Conservation (phyloP, 352 stramenopile species). For the Phytophthora crassamura region DNA sequence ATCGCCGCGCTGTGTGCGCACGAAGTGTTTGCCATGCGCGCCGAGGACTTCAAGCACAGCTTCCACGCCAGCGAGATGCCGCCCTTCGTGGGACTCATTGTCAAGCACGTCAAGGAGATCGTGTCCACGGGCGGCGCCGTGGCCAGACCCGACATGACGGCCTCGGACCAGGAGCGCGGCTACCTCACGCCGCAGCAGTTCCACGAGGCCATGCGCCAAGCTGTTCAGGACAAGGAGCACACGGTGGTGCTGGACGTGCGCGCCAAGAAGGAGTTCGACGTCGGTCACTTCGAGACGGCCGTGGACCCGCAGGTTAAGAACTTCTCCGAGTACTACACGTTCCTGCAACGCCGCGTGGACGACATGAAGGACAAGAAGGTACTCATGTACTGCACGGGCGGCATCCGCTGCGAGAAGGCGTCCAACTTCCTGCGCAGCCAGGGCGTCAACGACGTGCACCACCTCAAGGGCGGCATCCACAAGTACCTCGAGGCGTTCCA, state of each 20-base stretch:
- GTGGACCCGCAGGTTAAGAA: conserved; percentile 76
- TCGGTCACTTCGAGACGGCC: conserved; percentile 76
- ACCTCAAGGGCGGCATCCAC: conserved; percentile 79
- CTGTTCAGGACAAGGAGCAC: conserved; percentile 48
- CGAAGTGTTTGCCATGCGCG: conserved; percentile 56
- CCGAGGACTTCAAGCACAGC: conserved; percentile 83
- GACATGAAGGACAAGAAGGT: conserved; percentile 78
- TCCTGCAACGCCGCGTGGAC: conserved; percentile 63
- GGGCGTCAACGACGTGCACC: conserved; percentile 60
- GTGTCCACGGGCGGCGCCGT: conserved; percentile 67
- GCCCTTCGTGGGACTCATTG: conserved; percentile 67
- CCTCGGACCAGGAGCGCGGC: conserved; percentile 60
- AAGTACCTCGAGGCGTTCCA: conserved; percentile 76
- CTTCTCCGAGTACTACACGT: conserved; percentile 80
- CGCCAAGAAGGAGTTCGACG: conserved; percentile 68
- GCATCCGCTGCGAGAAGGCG: conserved; percentile 80
- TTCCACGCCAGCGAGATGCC: conserved; percentile 44
- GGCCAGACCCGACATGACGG: conserved; percentile 58
- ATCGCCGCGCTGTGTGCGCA: conserved; percentile 61
- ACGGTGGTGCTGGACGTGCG: conserved; percentile 70
- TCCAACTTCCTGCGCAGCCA: conserved; percentile 73
- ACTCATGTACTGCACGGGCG: conserved; percentile 83
- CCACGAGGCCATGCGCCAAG: conserved; percentile 63
- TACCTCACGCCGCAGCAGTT: conserved; percentile 85
- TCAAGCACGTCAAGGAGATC: conserved; percentile 85